Percentiles rank a stretch among this genome's conserved stretches.
These are phyloP conservation scores for Lasiodiplodia sp. DNA, from an alignment of 2,329 filamentous ascomycete species.

Conservation along the genomic window DNA sequence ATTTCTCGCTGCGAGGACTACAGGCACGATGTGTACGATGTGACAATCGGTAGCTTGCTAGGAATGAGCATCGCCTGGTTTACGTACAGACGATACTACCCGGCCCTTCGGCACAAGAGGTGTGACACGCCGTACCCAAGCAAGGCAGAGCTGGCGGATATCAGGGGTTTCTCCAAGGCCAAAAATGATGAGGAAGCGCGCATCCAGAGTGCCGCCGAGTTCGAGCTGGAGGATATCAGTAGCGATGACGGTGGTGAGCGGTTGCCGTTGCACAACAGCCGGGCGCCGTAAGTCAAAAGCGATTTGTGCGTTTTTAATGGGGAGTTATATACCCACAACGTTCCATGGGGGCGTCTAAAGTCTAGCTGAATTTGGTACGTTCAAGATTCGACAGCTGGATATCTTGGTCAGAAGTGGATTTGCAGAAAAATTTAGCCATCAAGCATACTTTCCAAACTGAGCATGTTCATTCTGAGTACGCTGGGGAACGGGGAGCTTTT, in stretches of 20 bases:
- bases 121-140: conserved; percentile 61
- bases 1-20: conserved; percentile 70
- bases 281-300: neutral
- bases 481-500: neutral
- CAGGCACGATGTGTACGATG: conserved; percentile 69
- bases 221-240: conserved; percentile 43
- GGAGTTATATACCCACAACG: neutral
- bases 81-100: conserved; percentile 68
- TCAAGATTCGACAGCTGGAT: neutral
- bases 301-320: neutral
- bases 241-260: conserved; percentile 33
- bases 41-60: conserved; percentile 62
- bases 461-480: neutral
- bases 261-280: conserved; percentile 27
- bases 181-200: conserved; percentile 55
- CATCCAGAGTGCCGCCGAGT: conserved; percentile 41
- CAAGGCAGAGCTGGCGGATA: conserved; percentile 42
- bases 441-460: neutral
- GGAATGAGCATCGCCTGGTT: conserved; percentile 64
- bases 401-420: neutral
- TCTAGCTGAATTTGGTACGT: neutral
- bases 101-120: conserved; percentile 56
- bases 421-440: neutral
- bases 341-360: neutral
- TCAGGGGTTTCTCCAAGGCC: conserved; percentile 46